Base-by-base conservation (phyloP, 177 flowering plant genomes). In the Vitis hybrid region DNA sequence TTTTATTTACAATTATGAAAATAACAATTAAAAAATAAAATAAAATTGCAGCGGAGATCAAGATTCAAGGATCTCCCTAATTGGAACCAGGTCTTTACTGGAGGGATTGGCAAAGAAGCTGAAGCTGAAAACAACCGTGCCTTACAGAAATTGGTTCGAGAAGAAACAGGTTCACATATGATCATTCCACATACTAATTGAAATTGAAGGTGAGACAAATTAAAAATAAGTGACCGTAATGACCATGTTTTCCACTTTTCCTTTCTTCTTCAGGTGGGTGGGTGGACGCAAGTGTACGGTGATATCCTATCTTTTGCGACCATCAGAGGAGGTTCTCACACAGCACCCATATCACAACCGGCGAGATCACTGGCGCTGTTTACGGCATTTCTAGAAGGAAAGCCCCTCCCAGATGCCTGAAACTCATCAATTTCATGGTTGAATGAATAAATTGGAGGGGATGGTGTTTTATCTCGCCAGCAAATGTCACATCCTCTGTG, bases 231-330 rank as follows among this genome's bases (percentile, higher is more conserved):
- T 3, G 40, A 24, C 24, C 24, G 24, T 24, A 24, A 24, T 24
- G 24, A 24, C 24, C 16, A n/a, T 9, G 61, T 24, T 27, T 32
- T 21, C 21, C 21, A 21, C 1, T 21, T 21, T 21, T 52, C 16
- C 48, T 16, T 14, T 62, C 6, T 2, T 2, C 11, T 64, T 14
- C 30, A 72, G 72, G 66, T 74, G 68, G 76, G 51, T 16, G 76
- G 76, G 8, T 74, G 76, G 76, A 74, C 76, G 11, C 30, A 68
- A 64, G 72, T 51, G 7, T 74, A 74, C 12, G 72, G 67, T 15
- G 49, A 56, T 10, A 2, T 27, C 14, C 48, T 74, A n/a, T 35
- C 72, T 12, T 74, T 52, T 56, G 76, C 72, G 6, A 74, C 68
- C 56, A 62, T 68, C 3, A 62, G 76, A 74, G 76, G 67, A 49